A percentile compares a stretch with the other conserved stretches of the same genome.
Evolutionary conservation across 345 rosid genomes (phyloP).

Genomic region (Rhodamnia argentea): DNA sequence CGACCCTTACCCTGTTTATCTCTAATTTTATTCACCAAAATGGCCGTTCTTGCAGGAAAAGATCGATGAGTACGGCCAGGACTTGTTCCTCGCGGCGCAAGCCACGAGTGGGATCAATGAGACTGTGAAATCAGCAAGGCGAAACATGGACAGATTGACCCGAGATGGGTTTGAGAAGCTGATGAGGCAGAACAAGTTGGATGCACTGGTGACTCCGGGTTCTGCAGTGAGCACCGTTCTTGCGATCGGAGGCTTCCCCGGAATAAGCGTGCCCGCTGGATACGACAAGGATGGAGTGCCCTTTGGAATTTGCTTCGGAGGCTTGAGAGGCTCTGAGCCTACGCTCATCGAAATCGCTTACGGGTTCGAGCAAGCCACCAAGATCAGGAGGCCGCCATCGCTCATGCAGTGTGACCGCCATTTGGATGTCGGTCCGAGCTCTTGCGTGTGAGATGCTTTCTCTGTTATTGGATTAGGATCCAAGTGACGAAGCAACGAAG

Average conservation of each 20-base stretch:
- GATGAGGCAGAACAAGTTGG: conserved; percentile 35
- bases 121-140: conserved; percentile 14
- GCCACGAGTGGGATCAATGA: conserved; percentile 26
- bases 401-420: not conserved
- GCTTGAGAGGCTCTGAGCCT: conserved; percentile 55
- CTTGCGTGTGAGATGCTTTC: not conserved
- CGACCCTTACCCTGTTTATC: no score
- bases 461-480: not conserved
- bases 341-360: conserved; percentile 65
- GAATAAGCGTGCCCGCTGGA: conserved; percentile 61
- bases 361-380: conserved; percentile 62
- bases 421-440: not conserved
- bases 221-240: conserved; percentile 6
- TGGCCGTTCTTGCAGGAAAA: conserved; percentile 29
- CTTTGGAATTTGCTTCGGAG: conserved; percentile 58
- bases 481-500: not conserved
- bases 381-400: conserved; percentile 44
- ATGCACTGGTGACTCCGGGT: conserved; percentile 39
- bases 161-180: conserved; percentile 46
- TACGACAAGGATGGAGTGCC: conserved; percentile 41
- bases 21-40: not conserved
- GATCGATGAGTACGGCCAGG: conserved; percentile 37
- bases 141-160: conserved; percentile 12
- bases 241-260: conserved; percentile 68
- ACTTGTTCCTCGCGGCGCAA: conserved; percentile 23